A percentile compares a stretch with the other conserved stretches of the same genome.
Conservation (phyloP, 2,329 filamentous ascomycete species). For the Cephalotrichum gorgonifer region DNA sequence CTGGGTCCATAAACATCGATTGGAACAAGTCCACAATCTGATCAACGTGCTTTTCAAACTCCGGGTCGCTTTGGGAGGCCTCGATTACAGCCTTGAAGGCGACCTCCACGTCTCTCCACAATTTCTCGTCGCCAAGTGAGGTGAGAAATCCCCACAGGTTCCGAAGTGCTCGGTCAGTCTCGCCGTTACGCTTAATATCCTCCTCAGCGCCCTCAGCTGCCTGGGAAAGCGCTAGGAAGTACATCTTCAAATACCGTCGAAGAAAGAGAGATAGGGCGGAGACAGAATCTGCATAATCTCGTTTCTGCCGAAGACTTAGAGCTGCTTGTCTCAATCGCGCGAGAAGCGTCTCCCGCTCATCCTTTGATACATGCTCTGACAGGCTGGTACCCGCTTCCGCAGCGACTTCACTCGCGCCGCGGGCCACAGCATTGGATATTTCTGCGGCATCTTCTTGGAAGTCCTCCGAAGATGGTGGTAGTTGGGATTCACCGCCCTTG, state of each 20-base stretch:
- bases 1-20: conserved; percentile 73
- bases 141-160: conserved; percentile 76
- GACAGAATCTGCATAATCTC: conserved; percentile 79
- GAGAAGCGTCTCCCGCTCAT: conserved; percentile 63
- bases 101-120: conserved; percentile 67
- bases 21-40: conserved; percentile 67
- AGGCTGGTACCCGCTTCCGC: conserved; percentile 57
- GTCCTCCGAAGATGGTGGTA: conserved; percentile 49
- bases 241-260: conserved; percentile 66
- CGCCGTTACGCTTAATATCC: conserved; percentile 63
- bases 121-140: conserved; percentile 62
- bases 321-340: conserved; percentile 70
- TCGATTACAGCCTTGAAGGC: conserved; percentile 61
- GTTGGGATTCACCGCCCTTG: conserved; percentile 6
- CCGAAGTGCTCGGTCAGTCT: conserved; percentile 62
- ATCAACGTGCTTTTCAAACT: conserved; percentile 69
- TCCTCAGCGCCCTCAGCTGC: conserved; percentile 56
- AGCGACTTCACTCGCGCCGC: conserved; percentile 42
- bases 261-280: conserved; percentile 67
- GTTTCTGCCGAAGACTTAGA: conserved; percentile 59
- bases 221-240: conserved; percentile 63
- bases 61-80: conserved; percentile 65
- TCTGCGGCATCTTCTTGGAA: conserved; percentile 46
- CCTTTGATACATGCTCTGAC: conserved; percentile 61
- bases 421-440: conserved; percentile 40